Base-by-base conservation (phyloP, 352 stramenopile species). In the Pythium utonaiense region DNA sequence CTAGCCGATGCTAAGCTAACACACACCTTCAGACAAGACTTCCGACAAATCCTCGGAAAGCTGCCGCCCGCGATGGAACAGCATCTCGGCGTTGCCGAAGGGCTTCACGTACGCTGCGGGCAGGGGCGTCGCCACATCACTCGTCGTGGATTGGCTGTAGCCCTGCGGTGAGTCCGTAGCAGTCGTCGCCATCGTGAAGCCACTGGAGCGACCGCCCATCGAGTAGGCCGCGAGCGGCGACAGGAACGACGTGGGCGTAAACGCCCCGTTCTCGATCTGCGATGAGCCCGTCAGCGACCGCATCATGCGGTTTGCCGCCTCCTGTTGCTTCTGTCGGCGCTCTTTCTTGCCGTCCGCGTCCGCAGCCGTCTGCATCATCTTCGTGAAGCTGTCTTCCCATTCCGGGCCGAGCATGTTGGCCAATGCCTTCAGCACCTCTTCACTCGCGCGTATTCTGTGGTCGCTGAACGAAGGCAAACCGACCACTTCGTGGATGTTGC, bases 401-500 rank as follows among this genome's bases (percentile, higher is more conserved):
- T 90, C 80, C 0, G 63, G 65, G 7, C 86, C 86, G 17, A 94
- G 78, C 70, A 93, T 90, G 16, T 77, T 76, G 13, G 83, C 78
- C 19, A 96, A 72, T 19, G 84, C 85, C 67, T 92, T 90, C 14
- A 96, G 55, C 12, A 96, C 83, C 55, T 96, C 86, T 58, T 94
- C 83, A 31, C 76, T 91, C 44, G 84, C 84, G 47, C 83, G 77
- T 64, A 94, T 78, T 62, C 84, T 87, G 60, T 94, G 81, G 41
- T 88, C 76, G 24, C 75, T 70, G 56, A 82, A 95, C 25, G 82
- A 83, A 41, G 80, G 76, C 6, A 95, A 64, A 3, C 83, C 80
- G 34, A 93, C 86, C 3, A 96, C 71, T 27, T 91, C 83, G 61
- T 93, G 86, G 51, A 96, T 94, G 70, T 94, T 84, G 22, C 78